Evolutionary conservation across 352 stramenopile species (phyloP).

Genomic region (Globisporangium parvum): DNA sequence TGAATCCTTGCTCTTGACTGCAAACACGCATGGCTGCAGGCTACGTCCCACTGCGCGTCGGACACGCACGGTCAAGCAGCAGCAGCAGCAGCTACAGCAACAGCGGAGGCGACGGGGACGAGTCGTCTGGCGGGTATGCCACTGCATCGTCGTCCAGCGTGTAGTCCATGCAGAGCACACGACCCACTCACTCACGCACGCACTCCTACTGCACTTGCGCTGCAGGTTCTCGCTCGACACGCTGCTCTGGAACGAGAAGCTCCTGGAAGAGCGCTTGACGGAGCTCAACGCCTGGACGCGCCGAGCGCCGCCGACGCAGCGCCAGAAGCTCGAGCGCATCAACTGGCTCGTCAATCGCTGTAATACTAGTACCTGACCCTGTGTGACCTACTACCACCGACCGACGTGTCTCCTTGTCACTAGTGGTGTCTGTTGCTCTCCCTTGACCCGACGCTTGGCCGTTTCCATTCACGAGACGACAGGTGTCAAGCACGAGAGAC

Average conservation of each 20-base stretch:
- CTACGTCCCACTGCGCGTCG: constrained; percentile 52
- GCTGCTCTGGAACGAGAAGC: constrained; percentile 55
- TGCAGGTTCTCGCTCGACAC: constrained; percentile 68
- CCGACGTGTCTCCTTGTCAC: background rate
- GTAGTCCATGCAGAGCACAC: background rate
- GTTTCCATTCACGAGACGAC: too few relatives aligned
- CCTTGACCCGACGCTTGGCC: too few relatives aligned
- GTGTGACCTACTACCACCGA: background rate
- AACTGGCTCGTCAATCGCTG: constrained; percentile 61
- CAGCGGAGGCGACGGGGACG: constrained; percentile 16
- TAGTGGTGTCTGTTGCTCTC: background rate
- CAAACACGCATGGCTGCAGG: constrained; percentile 20
- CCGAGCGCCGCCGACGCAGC: constrained; percentile 37
- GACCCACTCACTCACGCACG: background rate
- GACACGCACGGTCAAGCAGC: constrained; percentile 22
- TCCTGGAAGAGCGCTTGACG: constrained; percentile 58
- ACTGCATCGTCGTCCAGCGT: background rate
- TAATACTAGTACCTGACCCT: constrained; percentile 19
- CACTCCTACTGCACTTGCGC: background rate
- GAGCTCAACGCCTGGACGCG: constrained; percentile 61
- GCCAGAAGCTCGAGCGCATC: constrained; percentile 59
- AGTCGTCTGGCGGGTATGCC: constrained; percentile 25
- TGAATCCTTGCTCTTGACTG: background rate
- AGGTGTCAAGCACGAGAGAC: too few relatives aligned
- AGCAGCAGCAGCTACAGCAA: constrained; percentile 6